Conservation (phyloP, 2,329 filamentous ascomycete genomes). For the Ophiobolus disseminans region DNA sequence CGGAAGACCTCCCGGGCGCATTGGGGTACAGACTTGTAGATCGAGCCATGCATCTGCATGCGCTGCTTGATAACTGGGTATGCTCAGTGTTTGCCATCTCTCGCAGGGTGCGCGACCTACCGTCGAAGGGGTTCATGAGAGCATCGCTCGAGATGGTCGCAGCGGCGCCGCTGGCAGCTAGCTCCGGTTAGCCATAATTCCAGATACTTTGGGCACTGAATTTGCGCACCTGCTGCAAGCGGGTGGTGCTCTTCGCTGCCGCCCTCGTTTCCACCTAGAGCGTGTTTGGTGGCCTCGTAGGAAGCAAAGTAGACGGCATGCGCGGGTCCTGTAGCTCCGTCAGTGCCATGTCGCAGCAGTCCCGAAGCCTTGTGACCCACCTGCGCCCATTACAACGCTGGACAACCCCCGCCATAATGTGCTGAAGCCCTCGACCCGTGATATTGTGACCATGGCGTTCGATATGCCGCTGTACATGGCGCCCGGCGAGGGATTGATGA, state of each 20-base stretch:
- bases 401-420: slow-evolving; percentile 97
- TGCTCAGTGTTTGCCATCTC: slow-evolving; percentile 23
- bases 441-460: slow-evolving; percentile 92
- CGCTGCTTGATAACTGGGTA: slow-evolving; percentile 92
- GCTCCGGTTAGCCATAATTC: slow-evolving; percentile 44
- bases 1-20: slow-evolving; percentile 89
- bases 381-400: slow-evolving; percentile 93
- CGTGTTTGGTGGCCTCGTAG: slow-evolving; percentile 95
- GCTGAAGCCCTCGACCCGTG: slow-evolving; percentile 84
- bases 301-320: slow-evolving; percentile 99
- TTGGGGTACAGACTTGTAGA: slow-evolving; percentile 83
- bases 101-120: slow-evolving; percentile 59
- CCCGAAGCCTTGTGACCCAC: slow-evolving; percentile 55
- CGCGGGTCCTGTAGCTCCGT: slow-evolving; percentile 74
- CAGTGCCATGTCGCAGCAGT: slow-evolving; percentile 21
- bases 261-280: slow-evolving; percentile 88
- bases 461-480: slow-evolving; percentile 89
- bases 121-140: slow-evolving; percentile 99
- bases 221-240: slow-evolving; percentile 78
- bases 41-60: slow-evolving; percentile 98
- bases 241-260: slow-evolving; percentile 91
- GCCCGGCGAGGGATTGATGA: slow-evolving; percentile 81
- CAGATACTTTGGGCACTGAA: background rate
- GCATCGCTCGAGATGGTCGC: slow-evolving; percentile 98
- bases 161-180: slow-evolving; percentile 89